These are phyloP conservation scores for Mortierella polycephala DNA, from an alignment of 371 early-diverging fungal species.

Conservation along the genomic window DNA sequence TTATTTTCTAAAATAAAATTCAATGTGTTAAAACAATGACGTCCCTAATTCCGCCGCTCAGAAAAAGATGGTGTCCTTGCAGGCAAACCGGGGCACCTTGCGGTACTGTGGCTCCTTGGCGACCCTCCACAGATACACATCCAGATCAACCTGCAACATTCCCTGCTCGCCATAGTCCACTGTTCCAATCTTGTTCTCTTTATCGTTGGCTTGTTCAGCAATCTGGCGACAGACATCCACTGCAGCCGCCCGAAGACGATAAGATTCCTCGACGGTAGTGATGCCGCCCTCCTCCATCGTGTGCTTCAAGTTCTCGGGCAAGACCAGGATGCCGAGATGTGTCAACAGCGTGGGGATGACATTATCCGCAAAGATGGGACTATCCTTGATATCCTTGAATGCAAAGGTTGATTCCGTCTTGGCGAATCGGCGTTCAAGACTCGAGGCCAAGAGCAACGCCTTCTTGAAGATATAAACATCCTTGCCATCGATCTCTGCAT, in stretches of 20 bases:
- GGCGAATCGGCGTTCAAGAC: constrained; percentile 61
- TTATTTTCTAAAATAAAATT: constrained; percentile 10
- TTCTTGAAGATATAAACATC: constrained; percentile 65
- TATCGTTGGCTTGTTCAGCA: constrained; percentile 51
- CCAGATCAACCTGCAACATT: constrained; percentile 68
- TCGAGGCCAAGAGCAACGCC: constrained; percentile 73
- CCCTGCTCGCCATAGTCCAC: constrained; percentile 39
- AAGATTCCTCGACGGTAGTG: constrained; percentile 61
- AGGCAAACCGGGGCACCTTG: constrained; percentile 68
- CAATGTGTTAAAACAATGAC: no score
- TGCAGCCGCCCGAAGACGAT: constrained; percentile 75
- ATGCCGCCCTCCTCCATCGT: constrained; percentile 64
- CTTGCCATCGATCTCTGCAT: constrained; percentile 59
- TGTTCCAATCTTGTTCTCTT: constrained; percentile 18
- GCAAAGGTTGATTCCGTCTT: constrained; percentile 60
- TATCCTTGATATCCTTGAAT: constrained; percentile 68
- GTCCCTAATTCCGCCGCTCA: no score
- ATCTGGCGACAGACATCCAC: constrained; percentile 75
- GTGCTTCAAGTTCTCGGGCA: constrained; percentile 63
- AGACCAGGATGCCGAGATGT: constrained; percentile 62
- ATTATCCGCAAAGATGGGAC: constrained; percentile 81
- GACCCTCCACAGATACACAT: constrained; percentile 76
- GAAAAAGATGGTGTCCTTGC: constrained; percentile 76
- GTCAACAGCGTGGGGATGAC: constrained; percentile 76
- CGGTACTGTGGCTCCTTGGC: constrained; percentile 76